Evolutionary conservation across 495 filamentous ascomycete genomes (phyloP), one percentile per base, ranked within the genome.

Genomic region (Cryomyces antarcticus): DNA sequence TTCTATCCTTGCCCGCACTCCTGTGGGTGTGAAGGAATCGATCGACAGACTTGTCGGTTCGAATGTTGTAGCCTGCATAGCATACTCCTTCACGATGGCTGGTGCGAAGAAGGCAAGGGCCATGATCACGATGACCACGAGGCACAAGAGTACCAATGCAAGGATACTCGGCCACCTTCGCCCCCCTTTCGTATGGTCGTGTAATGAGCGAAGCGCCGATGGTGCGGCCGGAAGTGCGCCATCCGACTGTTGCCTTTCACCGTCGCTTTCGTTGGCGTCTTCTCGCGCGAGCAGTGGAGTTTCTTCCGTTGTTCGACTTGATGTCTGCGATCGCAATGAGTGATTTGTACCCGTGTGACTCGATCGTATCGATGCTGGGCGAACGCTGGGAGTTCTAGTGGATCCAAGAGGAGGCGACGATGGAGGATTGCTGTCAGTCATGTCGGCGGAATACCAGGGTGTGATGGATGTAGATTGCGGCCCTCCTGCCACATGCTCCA

Each of bases 41-140:
- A 97, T 72, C 1, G 84, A 83, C 5, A 97, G 62, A 52, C 75
- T 75, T 3, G 75, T 82, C 0, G 89, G 78, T 48, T 86, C 72
- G 49, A 96, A 72, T 4, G 86, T 72, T 17, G 77, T 65, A 4
- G 89, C 86, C 56, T 89, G 67, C 54, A 82, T 74, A 5, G 77
- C 82, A 58, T 97, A 97, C 54, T 80, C 71, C 56, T 92, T 76
- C 13, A 88, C 72, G 5, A 77, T 70, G 28, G 75, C 74, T 3
- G 89, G 88, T 3, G 78, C 74, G 40, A 89, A 69, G 63, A 95
- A 92, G 1, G 75, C 85, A 38, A 62, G 44, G 34, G 45, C 66
- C 54, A 69, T 71, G 28, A 69, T 61, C 33, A 79, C 49, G 33
- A 77, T 44, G n/a, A 72, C 51, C 0, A 58, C 53, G 4, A 62